Base-by-base conservation (phyloP, 139 green algal genomes). In the Chlorella sp. region DNA sequence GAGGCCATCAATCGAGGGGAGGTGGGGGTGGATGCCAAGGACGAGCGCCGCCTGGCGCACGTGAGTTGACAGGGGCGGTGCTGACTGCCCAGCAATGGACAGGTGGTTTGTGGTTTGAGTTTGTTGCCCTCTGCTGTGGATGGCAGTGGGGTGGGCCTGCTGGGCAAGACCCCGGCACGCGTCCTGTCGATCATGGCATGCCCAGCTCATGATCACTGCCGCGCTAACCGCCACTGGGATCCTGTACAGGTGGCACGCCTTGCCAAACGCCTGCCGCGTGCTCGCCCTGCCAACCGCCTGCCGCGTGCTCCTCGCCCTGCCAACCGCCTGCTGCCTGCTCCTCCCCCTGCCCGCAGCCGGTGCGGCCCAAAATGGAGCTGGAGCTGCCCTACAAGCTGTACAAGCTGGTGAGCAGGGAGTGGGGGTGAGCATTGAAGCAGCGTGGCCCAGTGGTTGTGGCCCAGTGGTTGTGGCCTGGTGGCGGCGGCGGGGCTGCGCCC, bases 311-410 rank as follows among this genome's bases (percentile, higher is more conserved):
- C 17, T 48, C 13, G 34, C 68, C 48, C 34, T 2, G n/a, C 68
- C 1, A 13, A 26, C 48, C 30, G n/a, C 72, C 24, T 44, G 20
- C 43, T n/a, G 46, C 8, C 11, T 54, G 11, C 46, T 8, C 11
- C 8, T 19, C 8, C 46, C 46, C 8, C 11, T 54, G 14, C 20
- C 0, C 65, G 74, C 76, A 89, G 86, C 81, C 73, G 5, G 4
- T 76, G 38, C 82, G 73, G 56, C 89, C 89, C 17, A 93, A 93
- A 72, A 75, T 86, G 80, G 90, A 92, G 73, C 48, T 96, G 38
- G 89, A 90, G 54, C 74, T 96, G 65, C 93, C 93, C 9, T 96
- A 96, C 84, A 54, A 73, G 16, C 75, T 86, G 43, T 97, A 97
- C 90, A 84, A 84, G 36, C 73, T 97, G 16, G 89, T 94, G 22